Evolutionary conservation across 2,329 filamentous ascomycete species (phyloP), one percentile per base, ranked within the genome.

Genomic region (Leptographium galeiforme): DNA sequence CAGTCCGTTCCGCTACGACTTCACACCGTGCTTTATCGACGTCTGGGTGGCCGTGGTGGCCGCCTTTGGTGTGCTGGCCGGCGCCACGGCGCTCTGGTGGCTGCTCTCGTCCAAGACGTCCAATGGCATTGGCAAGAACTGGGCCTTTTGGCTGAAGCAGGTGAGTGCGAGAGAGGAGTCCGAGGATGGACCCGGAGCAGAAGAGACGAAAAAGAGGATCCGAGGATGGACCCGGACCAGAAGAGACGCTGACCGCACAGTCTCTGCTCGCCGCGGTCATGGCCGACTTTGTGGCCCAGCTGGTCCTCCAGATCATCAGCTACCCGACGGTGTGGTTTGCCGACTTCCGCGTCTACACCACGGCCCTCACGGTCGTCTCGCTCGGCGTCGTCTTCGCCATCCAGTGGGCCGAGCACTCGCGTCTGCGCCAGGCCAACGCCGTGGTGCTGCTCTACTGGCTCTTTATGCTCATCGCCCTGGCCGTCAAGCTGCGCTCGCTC

Each of bases 11-110:
- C 79, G 91, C 67, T 96, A 89, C 69, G 93, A 98, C 71, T 89
- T 98, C 63, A 97, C 93, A 16, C 91, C 93, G 43, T 98, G 93
- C 73, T 98, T 98, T 66, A 82, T 97, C 62, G 94, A 98, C 66
- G 80, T 95, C 25, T 90, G 88, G 81, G 80, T 97, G 55, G 81
- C 86, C 38, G 71, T 77, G 2, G 87, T 95, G 33, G 87, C 88
- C 10, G 76, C 75, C 14, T 94, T 85, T 71, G 90, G 91, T 16
- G 74, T 96, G 30, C 53, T 96, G 30, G 77, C 84, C 58, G 93
- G 93, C 55, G 76, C 82, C 8, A 75, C 82, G 47, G 89, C 91
- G 34, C 71, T 95, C 44, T 91, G 84, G 81, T 87, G 87, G 73
- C 73, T 97, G 51, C 67, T 89, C 53, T 81, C 76, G 60, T 86